Percentiles rank a stretch among this genome's conserved stretches.
Conservation (phyloP, 345 rosid genomes). For the Eucalyptus polyanthemos region DNA sequence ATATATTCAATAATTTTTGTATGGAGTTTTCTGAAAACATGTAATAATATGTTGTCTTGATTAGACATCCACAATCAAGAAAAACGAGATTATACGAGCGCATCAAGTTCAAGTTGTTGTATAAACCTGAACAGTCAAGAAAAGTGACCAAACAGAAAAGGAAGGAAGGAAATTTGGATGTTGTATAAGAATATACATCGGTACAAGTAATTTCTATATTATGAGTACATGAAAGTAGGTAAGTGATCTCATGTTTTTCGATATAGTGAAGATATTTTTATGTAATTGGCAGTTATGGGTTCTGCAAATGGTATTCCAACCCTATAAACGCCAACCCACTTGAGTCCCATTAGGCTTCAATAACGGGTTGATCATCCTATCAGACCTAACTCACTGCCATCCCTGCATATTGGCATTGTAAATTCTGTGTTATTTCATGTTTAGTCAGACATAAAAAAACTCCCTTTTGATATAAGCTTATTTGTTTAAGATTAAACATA, state of each 20-base stretch:
- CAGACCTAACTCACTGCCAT: neutral
- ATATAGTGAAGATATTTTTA: neutral
- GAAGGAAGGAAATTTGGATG: neutral
- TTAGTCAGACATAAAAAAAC: neutral
- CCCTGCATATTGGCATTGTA: neutral
- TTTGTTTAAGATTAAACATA: neutral
- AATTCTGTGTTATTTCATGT: neutral
- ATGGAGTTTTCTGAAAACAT: neutral
- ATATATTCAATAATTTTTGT: neutral
- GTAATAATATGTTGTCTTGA: neutral
- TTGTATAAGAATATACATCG: neutral
- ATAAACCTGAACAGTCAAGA: neutral
- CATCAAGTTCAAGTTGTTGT: neutral
- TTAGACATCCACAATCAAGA: neutral
- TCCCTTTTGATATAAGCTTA: neutral
- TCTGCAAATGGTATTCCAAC: neutral
- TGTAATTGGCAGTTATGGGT: neutral
- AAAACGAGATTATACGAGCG: neutral
- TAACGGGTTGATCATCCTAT: neutral
- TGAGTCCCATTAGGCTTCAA: neutral
- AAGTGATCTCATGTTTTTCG: neutral
- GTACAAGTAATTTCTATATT: neutral
- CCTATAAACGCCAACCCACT: neutral
- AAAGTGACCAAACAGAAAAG: neutral
- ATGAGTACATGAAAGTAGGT: neutral